Evolutionary conservation across 2,329 filamentous ascomycete species (phyloP), one percentile per base, ranked within the genome.

Genomic region (Clonostachys byssicola): DNA sequence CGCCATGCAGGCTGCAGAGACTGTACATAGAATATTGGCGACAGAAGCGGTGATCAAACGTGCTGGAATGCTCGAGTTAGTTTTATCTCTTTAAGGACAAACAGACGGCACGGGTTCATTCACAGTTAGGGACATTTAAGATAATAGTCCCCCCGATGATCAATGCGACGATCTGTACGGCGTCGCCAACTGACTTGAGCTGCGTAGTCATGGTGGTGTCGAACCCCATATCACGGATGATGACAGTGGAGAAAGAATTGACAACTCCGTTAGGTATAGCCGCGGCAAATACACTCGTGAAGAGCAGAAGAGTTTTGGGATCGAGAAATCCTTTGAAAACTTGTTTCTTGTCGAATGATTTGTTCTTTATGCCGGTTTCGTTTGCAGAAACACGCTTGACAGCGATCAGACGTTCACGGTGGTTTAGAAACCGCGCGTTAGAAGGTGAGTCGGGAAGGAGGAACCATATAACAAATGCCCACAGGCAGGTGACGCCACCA

Each of bases 361-460:
- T 63, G 42, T 63, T 65, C 49, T 67, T 64, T 43, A 65, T 63
- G 12, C 63, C 64, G 5, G 60, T 67, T 46, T 63, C 54, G 40
- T 67, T 65, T 6, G 47, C 52, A 5, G 59, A 48, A 6, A 66
- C 59, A 10, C 62, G 52, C 34, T 61, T 53, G 4, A 64, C 58
- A 6, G 63, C 64, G 23, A 62, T 48, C 17, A 62, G 43, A 6
- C 58, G 55, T 44, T 65, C 60, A 1, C 57, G 52, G 8, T 62
- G 49, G 23, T 42, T 60, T 5, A 66, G 51, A 40, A 65, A 65
- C 9, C 52, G 36, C 2, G 57, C 63, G 45, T 57, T 63, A 2
- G 56, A 55, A 3, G 64, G 63, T 4, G 61, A 53, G 48, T 67
- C 63, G 4, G 64, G 60, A 4, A 66, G 57, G 3, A 60, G 34